Evolutionary conservation across 1,284 basidiomycete genomes (phyloP).

Genomic region (Moesziomyces aphidis): DNA sequence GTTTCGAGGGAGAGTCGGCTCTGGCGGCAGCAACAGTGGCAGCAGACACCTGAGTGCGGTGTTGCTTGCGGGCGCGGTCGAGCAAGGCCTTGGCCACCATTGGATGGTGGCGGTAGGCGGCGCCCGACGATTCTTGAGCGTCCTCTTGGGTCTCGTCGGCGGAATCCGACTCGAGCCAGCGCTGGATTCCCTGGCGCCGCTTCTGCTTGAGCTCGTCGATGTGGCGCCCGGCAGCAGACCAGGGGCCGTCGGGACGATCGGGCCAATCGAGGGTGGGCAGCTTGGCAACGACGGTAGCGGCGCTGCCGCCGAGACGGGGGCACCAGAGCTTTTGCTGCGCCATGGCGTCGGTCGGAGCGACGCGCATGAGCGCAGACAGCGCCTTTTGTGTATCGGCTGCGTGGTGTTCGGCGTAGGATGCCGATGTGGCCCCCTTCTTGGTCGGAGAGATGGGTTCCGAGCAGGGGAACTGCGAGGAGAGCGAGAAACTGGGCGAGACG

Average conservation of each 20-base stretch:
- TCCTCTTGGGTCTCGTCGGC: conserved; percentile 34
- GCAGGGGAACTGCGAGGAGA: conserved; percentile 52
- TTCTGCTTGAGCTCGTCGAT: conserved; percentile 38
- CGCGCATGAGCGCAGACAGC: conserved; percentile 22
- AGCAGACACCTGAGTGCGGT: conserved; percentile 29
- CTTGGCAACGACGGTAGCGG: conserved; percentile 2
- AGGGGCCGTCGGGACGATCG: conserved; percentile 44
- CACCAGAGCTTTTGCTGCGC: conserved; percentile 16
- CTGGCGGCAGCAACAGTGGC: conserved; percentile 14
- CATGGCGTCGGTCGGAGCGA: conserved; percentile 6
- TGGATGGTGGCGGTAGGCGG: conserved; percentile 52
- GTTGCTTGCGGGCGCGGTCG: conserved; percentile 51
- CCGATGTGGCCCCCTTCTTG: conserved; percentile 22
- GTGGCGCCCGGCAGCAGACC: conserved; percentile 46
- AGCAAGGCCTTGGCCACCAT: conserved; percentile 62
- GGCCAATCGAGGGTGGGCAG: conserved; percentile 54
- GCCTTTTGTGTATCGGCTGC: conserved; percentile 24
- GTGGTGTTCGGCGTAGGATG: conserved; percentile 10
- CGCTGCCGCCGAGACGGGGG: conserved; percentile 39
- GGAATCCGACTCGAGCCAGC: conserved; percentile 50
- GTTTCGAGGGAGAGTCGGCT: conserved; percentile 20
- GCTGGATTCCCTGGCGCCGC: conserved; percentile 36
- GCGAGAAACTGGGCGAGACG: conserved; percentile 49
- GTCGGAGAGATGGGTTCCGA: conserved; percentile 45
- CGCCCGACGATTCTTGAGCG: conserved; percentile 9